phyloP scores from a whole-genome alignment of 441 rosid species.

The Pelargonium australe region DNA sequence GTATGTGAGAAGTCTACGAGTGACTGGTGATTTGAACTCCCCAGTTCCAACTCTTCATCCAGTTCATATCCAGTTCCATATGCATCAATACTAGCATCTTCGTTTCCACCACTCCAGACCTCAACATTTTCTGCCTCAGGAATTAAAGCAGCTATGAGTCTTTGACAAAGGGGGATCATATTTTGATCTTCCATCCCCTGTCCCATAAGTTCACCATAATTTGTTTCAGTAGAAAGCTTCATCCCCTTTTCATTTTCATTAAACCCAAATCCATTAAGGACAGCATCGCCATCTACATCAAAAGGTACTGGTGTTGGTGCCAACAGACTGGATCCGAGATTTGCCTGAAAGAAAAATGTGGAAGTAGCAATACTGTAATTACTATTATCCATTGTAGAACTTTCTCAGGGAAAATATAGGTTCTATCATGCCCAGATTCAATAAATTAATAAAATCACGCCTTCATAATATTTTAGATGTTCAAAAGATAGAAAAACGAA shows the following conservation, averaged over 20 bases:
- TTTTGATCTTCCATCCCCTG: constrained; percentile 34
- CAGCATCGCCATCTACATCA: constrained; percentile 26
- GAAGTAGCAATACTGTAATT: constrained; percentile 8
- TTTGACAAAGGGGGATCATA: constrained; percentile 56
- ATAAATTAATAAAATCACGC: neutral
- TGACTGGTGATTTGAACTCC: constrained; percentile 38
- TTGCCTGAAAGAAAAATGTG: constrained; percentile 41
- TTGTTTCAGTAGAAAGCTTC: constrained; percentile 24
- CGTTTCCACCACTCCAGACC: constrained; percentile 31
- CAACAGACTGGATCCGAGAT: constrained; percentile 32
- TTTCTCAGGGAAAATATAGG: constrained; percentile 11
- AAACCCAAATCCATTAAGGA: constrained; percentile 33
- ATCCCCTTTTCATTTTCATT: constrained; percentile 29
- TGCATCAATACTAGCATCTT: constrained; percentile 42
- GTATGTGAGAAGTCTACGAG: constrained; percentile 33
- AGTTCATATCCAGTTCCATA: constrained; percentile 48
- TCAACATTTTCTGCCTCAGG: constrained; percentile 53
- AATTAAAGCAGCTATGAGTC: constrained; percentile 80
- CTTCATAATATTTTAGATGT: neutral
- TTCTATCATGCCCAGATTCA: neutral
- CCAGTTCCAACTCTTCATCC: constrained; percentile 55
- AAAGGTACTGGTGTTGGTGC: constrained; percentile 33
- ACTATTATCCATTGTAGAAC: constrained; percentile 5
- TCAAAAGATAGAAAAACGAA: neutral
- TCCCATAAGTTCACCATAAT: constrained; percentile 31